phyloP scores from a whole-genome alignment of 352 stramenopile genomes.

The Phytophthora cactorum region DNA sequence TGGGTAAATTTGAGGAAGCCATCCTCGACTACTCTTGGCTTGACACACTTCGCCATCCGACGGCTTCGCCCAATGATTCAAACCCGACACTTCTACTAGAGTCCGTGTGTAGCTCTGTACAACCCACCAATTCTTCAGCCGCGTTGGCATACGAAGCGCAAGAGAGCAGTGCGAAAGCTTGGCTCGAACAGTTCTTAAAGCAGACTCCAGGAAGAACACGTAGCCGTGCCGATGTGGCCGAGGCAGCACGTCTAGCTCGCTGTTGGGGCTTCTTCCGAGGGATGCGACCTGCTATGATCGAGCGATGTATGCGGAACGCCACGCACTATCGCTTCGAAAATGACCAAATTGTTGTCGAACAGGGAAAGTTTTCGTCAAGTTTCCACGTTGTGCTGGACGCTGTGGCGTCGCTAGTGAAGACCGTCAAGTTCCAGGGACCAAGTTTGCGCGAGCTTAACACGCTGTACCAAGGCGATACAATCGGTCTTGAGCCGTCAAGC shows the following conservation, averaged over 20 bases:
- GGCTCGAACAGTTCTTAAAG: constrained; percentile 51
- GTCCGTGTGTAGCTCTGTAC: neutral
- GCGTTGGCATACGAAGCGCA: constrained; percentile 39
- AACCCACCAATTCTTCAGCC: constrained; percentile 19
- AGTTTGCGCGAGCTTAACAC: constrained; percentile 63
- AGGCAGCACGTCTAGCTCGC: constrained; percentile 37
- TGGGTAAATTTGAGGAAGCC: constrained; percentile 69
- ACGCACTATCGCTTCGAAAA: constrained; percentile 41
- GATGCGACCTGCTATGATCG: constrained; percentile 54
- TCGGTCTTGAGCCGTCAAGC: constrained; percentile 54
- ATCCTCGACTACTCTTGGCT: constrained; percentile 79
- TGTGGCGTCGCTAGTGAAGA: constrained; percentile 50
- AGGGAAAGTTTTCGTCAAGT: constrained; percentile 40
- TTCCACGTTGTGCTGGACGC: constrained; percentile 61
- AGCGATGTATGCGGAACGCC: constrained; percentile 56
- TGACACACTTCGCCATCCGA: constrained; percentile 48
- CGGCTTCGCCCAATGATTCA: constrained; percentile 20
- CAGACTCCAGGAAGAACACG: constrained; percentile 34
- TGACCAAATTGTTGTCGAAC: constrained; percentile 49
- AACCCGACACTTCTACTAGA: constrained; percentile 23
- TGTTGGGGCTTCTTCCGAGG: constrained; percentile 63
- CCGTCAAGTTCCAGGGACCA: constrained; percentile 46
- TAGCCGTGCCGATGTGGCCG: constrained; percentile 27
- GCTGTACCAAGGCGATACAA: constrained; percentile 60
- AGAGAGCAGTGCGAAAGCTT: constrained; percentile 44